Percentiles rank a stretch among this genome's conserved stretches.
Evolutionary conservation across 108 stramenopile species (phyloP).

Genomic region (Nitzschia sp.): DNA sequence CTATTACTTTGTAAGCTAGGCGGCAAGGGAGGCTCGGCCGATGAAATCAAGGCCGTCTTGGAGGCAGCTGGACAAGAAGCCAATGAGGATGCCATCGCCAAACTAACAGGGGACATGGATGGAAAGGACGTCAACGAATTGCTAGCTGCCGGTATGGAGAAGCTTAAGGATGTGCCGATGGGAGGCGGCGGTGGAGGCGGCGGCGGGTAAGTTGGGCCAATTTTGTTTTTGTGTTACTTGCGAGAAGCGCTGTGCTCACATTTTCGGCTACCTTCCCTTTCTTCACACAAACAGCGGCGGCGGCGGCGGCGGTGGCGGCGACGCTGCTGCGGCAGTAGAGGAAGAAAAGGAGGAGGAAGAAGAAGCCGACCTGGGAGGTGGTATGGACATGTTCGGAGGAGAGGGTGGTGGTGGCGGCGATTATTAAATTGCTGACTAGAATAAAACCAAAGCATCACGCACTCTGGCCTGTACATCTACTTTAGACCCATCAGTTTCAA

Average conservation of each 20-base stretch:
- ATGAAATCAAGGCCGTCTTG: constrained; percentile 83
- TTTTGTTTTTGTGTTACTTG: constrained; percentile 5
- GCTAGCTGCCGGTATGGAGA: constrained; percentile 81
- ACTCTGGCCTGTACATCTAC: neutral
- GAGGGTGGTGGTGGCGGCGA: constrained; percentile 31
- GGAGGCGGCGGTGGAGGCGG: constrained; percentile 90
- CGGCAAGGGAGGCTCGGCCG: constrained; percentile 78
- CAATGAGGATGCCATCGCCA: constrained; percentile 67
- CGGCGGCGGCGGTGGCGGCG: constrained; percentile 52
- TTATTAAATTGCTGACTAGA: constrained; percentile 16
- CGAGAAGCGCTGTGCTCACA: too few species aligned
- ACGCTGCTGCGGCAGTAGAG: constrained; percentile 40
- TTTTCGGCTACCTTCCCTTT: too few species aligned
- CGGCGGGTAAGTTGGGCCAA: constrained; percentile 42
- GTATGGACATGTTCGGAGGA: constrained; percentile 87
- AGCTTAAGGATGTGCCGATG: constrained; percentile 91
- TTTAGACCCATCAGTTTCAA: neutral
- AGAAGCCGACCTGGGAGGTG: constrained; percentile 60
- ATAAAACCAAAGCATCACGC: neutral
- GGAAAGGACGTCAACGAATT: constrained; percentile 87
- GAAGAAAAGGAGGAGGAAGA: constrained; percentile 61
- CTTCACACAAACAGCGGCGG: constrained; percentile 26
- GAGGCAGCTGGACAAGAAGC: constrained; percentile 78
- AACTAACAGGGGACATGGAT: constrained; percentile 70
- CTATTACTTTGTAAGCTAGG: constrained; percentile 82